Base-by-base conservation (phyloP, 2,329 filamentous ascomycete species). In the Claviceps citrina region DNA sequence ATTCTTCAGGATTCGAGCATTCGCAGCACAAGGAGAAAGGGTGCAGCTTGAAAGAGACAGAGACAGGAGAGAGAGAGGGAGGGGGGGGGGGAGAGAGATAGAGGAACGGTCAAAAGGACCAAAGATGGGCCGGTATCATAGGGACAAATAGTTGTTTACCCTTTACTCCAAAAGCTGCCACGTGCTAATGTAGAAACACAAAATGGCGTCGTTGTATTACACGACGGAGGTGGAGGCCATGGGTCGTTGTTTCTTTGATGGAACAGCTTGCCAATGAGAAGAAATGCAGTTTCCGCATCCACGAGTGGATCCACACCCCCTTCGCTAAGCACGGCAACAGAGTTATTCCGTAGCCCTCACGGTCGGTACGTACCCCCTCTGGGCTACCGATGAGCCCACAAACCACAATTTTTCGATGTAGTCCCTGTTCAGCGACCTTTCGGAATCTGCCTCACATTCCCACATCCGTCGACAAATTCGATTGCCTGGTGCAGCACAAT, bases 401-500 rank as follows among this genome's bases (percentile, higher is more conserved):
- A 61, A 60, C 53, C 57, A 60, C 56, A 60, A 59, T 58, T 60
- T 38, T 58, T 51, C 48, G 48, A 49, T 41, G 47, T 24, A 8
- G 8, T 24, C 22, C 5, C 53, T 56, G 52, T 54, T 54, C 47
- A 51, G 50, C 55, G 54, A n/a, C 53, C 15, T 12, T 15, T 13
- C 32, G n/a, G n/a, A n/a, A n/a, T n/a, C 12, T 60, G 56, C 52
- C 47, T 55, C 48, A n/a, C 34, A 48, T 18, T 58, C 53, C 50
- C 53, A 60, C 54, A 59, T 53, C 53, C 55, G 57, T 40, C 43
- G 33, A 50, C 60, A 60, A 60, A 63, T 53, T 55, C 60, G 63
- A 67, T 66, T 66, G 62, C 61, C 62, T 65, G 64, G 62, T 67
- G 63, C 60, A 54, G 54, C 54, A 52, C 48, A 58, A 56, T 61